Evolutionary conservation across 2,329 filamentous ascomycete species (phyloP), one percentile per base, ranked within the genome.

Genomic region (Beauveria scarabaeidicola): DNA sequence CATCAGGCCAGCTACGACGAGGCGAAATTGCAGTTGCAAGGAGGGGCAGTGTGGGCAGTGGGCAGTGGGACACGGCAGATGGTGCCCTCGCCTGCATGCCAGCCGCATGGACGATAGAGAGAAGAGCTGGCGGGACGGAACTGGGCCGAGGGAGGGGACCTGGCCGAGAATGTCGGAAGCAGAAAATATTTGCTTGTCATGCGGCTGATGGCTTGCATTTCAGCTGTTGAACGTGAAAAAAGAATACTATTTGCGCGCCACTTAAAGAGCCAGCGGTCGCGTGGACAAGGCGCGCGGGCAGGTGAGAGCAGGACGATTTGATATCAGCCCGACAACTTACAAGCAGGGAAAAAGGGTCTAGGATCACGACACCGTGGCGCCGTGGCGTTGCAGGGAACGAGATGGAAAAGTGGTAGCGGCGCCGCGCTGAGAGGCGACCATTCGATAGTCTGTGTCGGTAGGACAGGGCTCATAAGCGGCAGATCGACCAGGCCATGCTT

Each of bases 151-250:
- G 25, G n/a, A 38, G 44, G 25, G 5, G 10, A 32, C 47, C 17
- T 19, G 38, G 9, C 10, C 36, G 2, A 15, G 41, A 19, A 19
- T 46, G 27, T 23, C 40, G 15, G 11, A n/a, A 55, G 17, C 3
- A 25, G n/a, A 17, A 43, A 43, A 25, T 27, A 36, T 13, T 5
- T 19, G 6, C 3, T 17, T 32, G 23, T 17, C 9, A 43, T 43
- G 52, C 40, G 52, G 41, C 40, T 44, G 52, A 40, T 43, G 52
- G 52, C 52, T 46, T 55, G 52, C 41, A 46, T 55, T 36, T 55
- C 52, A 55, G 52, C 52, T 15, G 15, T 32, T 29, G 23, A 46
- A 3, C 25, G 10, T n/a, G 6, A 47, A 47, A n/a, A 48, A 13
- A 15, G 1, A 17, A 11, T 3, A 32, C 23, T 53, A 29, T 43